Evolutionary conservation across 345 rosid species (phyloP).

Genomic region (Pseudoturritis turrita): DNA sequence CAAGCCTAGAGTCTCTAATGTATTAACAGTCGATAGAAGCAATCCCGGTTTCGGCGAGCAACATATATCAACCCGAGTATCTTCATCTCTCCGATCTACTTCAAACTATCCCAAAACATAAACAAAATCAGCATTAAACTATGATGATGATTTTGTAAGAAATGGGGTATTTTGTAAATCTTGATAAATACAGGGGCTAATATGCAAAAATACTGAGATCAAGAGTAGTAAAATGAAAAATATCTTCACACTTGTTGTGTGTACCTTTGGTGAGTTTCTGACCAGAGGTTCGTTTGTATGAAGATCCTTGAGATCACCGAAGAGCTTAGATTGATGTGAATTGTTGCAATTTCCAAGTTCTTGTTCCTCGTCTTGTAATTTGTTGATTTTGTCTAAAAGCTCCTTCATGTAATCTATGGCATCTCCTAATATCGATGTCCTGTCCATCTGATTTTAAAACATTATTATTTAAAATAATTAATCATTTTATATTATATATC

Average conservation of each 20-base stretch:
- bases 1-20: slow-evolving; percentile 77
- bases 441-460: slow-evolving; percentile 50
- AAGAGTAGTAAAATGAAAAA: not conserved
- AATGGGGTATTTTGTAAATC: not conserved
- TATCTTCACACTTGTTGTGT: not conserved
- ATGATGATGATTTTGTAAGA: not conserved
- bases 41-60: slow-evolving; percentile 81
- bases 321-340: slow-evolving; percentile 26
- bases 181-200: not conserved
- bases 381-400: slow-evolving; percentile 55
- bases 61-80: slow-evolving; percentile 65
- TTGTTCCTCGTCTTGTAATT: slow-evolving; percentile 50
- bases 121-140: not conserved
- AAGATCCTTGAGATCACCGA: slow-evolving; percentile 40
- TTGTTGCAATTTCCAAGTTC: slow-evolving; percentile 28
- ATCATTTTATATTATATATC: not conserved
- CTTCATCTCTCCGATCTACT: slow-evolving; percentile 52
- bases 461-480: slow-evolving; percentile 3
- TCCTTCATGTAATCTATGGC: slow-evolving; percentile 74
- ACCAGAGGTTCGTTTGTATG: slow-evolving; percentile 50
- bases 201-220: not conserved
- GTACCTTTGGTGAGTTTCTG: slow-evolving; percentile 91
- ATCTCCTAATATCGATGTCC: slow-evolving; percentile 66
- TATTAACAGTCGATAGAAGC: slow-evolving; percentile 67
- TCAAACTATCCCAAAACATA: slow-evolving; percentile 55